Percentiles rank a stretch among this genome's conserved stretches.
phyloP scores from a whole-genome alignment of 352 stramenopile genomes.

The Phytophthora sansomeana region DNA sequence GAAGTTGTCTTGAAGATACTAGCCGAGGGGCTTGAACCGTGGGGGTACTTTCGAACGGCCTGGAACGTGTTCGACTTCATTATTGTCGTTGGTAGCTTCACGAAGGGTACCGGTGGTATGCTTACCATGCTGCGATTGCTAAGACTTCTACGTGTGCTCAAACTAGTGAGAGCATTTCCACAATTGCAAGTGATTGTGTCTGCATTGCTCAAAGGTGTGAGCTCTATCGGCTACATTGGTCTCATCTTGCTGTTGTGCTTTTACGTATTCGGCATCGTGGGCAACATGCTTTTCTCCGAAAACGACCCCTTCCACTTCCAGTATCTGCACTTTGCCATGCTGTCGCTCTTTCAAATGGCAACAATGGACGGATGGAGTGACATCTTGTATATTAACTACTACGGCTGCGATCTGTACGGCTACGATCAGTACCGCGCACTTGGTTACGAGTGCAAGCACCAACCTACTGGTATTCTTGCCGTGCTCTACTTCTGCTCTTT shows the following conservation, averaged over 20 bases:
- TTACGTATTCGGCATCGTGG: constrained; percentile 92
- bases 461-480: constrained; percentile 53
- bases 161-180: constrained; percentile 88
- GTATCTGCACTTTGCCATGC: constrained; percentile 87
- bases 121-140: constrained; percentile 87
- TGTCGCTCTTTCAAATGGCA: constrained; percentile 89
- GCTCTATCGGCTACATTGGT: constrained; percentile 90
- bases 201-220: constrained; percentile 87
- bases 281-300: constrained; percentile 89
- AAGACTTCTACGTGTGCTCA: constrained; percentile 85
- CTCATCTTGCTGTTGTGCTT: constrained; percentile 92
- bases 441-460: constrained; percentile 65
- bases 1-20: constrained; percentile 85
- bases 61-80: constrained; percentile 91
- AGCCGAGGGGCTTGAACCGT: constrained; percentile 79
- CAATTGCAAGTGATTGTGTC: constrained; percentile 92
- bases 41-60: constrained; percentile 71
- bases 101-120: constrained; percentile 70
- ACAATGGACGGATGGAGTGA: constrained; percentile 94
- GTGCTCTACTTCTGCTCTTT: constrained; percentile 87
- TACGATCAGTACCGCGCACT: constrained; percentile 68
- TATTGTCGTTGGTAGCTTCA: constrained; percentile 83
- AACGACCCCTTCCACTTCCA: constrained; percentile 93
- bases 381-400: constrained; percentile 92
- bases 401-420: constrained; percentile 85